Percentiles rank a stretch among this genome's conserved stretches.
Evolutionary conservation across 345 rosid genomes (phyloP).

Genomic region (Erodium maritimum): DNA sequence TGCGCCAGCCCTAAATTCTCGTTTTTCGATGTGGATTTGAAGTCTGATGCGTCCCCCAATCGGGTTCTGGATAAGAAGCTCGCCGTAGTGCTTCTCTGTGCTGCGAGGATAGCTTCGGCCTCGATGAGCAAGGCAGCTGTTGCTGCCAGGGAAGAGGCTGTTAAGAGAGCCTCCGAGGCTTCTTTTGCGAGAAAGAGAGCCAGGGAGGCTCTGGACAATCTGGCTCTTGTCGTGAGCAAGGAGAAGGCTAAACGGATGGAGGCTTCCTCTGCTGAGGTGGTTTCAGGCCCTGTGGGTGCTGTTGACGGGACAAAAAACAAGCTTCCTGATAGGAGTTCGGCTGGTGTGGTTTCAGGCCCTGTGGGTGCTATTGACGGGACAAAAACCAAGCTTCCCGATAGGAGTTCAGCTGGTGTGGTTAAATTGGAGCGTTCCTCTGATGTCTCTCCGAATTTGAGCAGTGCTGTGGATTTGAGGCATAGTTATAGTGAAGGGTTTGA

Average conservation of each 20-base stretch:
- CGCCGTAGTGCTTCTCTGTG: constrained; percentile 40
- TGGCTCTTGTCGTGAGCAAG: constrained; percentile 13
- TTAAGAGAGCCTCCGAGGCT: constrained; percentile 46
- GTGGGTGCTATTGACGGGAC: too few relatives aligned
- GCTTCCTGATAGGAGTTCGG: too few relatives aligned
- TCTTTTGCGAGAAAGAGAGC: constrained; percentile 55
- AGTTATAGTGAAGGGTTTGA: background rate
- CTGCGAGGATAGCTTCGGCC: constrained; percentile 38
- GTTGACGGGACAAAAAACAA: too few relatives aligned
- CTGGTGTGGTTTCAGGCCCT: too few relatives aligned
- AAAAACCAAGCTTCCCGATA: too few relatives aligned
- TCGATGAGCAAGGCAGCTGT: constrained; percentile 48
- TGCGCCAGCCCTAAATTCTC: constrained; percentile 39
- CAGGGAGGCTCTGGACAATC: constrained; percentile 52
- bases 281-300: too few relatives aligned
- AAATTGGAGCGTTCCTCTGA: too few relatives aligned
- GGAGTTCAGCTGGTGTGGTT: too few relatives aligned
- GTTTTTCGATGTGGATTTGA: constrained; percentile 21
- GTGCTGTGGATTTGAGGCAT: background rate
- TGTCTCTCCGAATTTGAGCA: too few relatives aligned
- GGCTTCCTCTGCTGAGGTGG: background rate
- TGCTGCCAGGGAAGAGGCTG: constrained; percentile 32
- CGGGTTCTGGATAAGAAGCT: constrained; percentile 27
- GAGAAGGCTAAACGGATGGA: constrained; percentile 6
- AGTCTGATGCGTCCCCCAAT: background rate